Conservation (phyloP, 2,329 filamentous ascomycete species). For the Scytalidium lignicola region DNA sequence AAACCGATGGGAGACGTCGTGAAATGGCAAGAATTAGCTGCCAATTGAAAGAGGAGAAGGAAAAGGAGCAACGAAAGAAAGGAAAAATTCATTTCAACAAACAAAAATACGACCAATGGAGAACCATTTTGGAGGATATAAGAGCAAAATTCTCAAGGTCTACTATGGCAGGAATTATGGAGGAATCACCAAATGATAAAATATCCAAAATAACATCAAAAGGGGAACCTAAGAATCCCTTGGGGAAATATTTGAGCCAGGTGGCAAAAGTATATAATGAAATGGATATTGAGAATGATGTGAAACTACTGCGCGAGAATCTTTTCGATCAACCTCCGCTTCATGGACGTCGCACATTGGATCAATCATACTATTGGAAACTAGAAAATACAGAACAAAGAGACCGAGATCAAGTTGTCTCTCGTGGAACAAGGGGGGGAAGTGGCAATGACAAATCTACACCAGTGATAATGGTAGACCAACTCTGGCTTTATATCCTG, state of each 20-base stretch:
- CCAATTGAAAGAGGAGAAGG: background rate
- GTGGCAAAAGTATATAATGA: conserved; percentile 14
- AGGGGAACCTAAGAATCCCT: conserved; percentile 2
- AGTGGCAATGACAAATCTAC: conserved; percentile 4
- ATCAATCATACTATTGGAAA: conserved; percentile 40
- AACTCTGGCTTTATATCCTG: conserved; percentile 40
- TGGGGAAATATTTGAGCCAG: conserved; percentile 13
- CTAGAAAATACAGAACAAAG: conserved; percentile 33
- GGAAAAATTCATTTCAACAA: conserved; percentile 3
- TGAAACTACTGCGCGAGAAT: conserved; percentile 12
- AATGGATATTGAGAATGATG: conserved; percentile 19
- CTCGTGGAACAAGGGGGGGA: conserved; percentile 17
- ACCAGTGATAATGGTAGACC: conserved; percentile 37
- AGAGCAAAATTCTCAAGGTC: too few relatives aligned
- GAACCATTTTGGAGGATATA: too few relatives aligned
- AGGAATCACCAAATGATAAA: too few relatives aligned
- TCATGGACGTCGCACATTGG: conserved; percentile 40
- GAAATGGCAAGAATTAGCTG: conserved; percentile 1
- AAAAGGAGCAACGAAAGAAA: conserved; percentile 1
- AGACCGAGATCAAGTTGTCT: conserved; percentile 30
- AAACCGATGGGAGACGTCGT: conserved; percentile 15
- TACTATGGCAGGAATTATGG: too few relatives aligned
- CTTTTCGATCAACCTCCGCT: conserved; percentile 23
- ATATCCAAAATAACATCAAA: too few relatives aligned
- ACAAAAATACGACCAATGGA: too few relatives aligned